Percentiles rank a stretch among this genome's conserved stretches.
Evolutionary conservation across 2,329 filamentous ascomycete species (phyloP).

Genomic region (Colletotrichum theobromicola): DNA sequence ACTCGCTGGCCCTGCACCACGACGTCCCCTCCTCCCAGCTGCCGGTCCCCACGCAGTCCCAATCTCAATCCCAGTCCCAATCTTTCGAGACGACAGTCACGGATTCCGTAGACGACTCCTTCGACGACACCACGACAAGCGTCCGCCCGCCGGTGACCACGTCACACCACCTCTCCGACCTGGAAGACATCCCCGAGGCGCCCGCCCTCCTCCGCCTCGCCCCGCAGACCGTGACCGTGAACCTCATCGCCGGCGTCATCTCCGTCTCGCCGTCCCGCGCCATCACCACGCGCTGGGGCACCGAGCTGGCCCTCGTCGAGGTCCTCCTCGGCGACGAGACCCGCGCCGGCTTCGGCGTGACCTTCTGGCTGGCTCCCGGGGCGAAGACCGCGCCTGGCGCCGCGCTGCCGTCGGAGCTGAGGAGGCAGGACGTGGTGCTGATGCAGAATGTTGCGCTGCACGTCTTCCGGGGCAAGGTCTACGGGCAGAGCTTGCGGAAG

Average conservation of each 20-base stretch:
- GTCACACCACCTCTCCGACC: slow-evolving; percentile 60
- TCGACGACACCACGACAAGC: slow-evolving; percentile 25
- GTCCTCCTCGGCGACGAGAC: slow-evolving; percentile 87
- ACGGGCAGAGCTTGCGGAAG: slow-evolving; percentile 80
- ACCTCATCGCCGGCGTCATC: slow-evolving; percentile 81
- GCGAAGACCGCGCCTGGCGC: not conserved
- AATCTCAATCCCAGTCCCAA: not conserved
- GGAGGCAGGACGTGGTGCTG: slow-evolving; percentile 78
- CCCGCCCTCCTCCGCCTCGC: slow-evolving; percentile 68
- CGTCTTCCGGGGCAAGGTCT: slow-evolving; percentile 77
- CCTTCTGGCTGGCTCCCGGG: slow-evolving; percentile 74
- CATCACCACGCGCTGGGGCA: slow-evolving; percentile 70
- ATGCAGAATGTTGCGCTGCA: slow-evolving; percentile 80
- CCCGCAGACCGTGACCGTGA: slow-evolving; percentile 83
- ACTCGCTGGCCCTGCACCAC: slow-evolving; percentile 76
- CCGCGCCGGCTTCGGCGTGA: slow-evolving; percentile 77
- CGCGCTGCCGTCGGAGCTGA: slow-evolving; percentile 44
- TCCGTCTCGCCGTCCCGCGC: slow-evolving; percentile 70
- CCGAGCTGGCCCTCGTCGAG: slow-evolving; percentile 72
- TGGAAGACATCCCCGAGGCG: slow-evolving; percentile 74
- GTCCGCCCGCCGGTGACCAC: slow-evolving; percentile 27
- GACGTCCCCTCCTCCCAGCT: slow-evolving; percentile 69
- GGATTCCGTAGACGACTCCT: slow-evolving; percentile 37
- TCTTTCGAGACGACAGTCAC: slow-evolving; percentile 25
- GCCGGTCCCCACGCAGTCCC: not conserved